Percentiles rank a stretch among this genome's conserved stretches.
Conservation (phyloP, 192 early-diverging fungal species). For the Thamnidium elegans region DNA sequence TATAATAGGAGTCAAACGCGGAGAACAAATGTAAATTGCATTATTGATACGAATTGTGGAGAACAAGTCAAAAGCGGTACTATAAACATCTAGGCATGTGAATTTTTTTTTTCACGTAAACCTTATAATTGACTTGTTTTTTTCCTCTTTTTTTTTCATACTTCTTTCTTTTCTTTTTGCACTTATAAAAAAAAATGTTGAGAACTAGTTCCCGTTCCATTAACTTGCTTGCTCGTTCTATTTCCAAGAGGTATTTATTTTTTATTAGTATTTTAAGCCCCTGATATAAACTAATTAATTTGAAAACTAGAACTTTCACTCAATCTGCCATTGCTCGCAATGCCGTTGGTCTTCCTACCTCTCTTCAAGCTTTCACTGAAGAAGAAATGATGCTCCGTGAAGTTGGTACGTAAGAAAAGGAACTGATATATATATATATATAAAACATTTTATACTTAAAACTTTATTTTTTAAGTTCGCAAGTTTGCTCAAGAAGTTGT, state of each 20-base stretch:
- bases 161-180: neutral
- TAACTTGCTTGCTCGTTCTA: slow-evolving; percentile 18
- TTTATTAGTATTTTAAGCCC: neutral
- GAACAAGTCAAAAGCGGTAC: neutral
- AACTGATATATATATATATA: neutral
- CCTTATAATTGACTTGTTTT: neutral
- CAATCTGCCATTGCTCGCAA: slow-evolving; percentile 43
- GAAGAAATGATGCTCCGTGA: slow-evolving; percentile 87
- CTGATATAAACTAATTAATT: neutral
- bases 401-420: slow-evolving; percentile 44
- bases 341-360: slow-evolving; percentile 40
- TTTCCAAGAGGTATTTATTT: slow-evolving; percentile 26
- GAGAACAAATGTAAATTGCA: neutral
- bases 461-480: slow-evolving; percentile 47
- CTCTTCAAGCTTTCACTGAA: slow-evolving; percentile 81
- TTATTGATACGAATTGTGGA: slow-evolving; percentile 15
- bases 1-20: too few species aligned
- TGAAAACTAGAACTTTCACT: slow-evolving; percentile 44
- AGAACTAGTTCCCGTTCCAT: slow-evolving; percentile 18
- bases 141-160: neutral
- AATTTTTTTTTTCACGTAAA: slow-evolving; percentile 12
- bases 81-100: neutral
- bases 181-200: slow-evolving; percentile 18
- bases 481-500: slow-evolving; percentile 84
- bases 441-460: neutral